Evolutionary conservation across 1,139 yeast species (phyloP).

Genomic region (Pichia sp.): DNA sequence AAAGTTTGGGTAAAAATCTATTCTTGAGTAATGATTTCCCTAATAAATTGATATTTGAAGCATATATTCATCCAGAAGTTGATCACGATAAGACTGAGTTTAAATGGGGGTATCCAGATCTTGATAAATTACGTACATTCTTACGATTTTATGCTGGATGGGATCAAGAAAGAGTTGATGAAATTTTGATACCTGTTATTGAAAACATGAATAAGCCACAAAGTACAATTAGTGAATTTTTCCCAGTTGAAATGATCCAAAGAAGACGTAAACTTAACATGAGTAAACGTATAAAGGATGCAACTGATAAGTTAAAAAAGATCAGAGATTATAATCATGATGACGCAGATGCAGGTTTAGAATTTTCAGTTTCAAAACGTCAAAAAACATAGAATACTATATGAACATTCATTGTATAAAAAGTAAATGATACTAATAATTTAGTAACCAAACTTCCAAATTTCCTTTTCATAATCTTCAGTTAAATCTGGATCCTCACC

Average conservation of each 20-base stretch:
- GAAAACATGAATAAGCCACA: slow-evolving; percentile 66
- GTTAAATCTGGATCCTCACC: slow-evolving; percentile 65
- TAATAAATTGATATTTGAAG: slow-evolving; percentile 57
- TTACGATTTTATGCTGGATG: slow-evolving; percentile 74
- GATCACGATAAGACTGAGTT: slow-evolving; percentile 73
- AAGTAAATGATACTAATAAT: neutral
- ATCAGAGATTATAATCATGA: neutral
- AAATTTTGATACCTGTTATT: slow-evolving; percentile 82
- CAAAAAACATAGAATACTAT: neutral
- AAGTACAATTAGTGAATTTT: slow-evolving; percentile 49
- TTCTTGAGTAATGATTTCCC: slow-evolving; percentile 66
- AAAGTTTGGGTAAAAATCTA: slow-evolving; percentile 55
- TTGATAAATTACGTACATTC: slow-evolving; percentile 69
- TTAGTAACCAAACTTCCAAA: slow-evolving; percentile 41
- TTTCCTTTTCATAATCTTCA: slow-evolving; percentile 52
- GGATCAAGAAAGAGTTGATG: slow-evolving; percentile 71
- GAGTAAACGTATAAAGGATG: slow-evolving; percentile 56
- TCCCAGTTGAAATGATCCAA: slow-evolving; percentile 43
- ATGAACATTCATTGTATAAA: neutral
- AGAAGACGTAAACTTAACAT: slow-evolving; percentile 39
- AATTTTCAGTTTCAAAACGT: neutral
- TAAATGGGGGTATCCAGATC: slow-evolving; percentile 85
- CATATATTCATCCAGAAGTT: slow-evolving; percentile 75
- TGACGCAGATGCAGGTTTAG: neutral
- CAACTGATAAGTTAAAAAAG: slow-evolving; percentile 44